Evolutionary conservation across 495 filamentous ascomycete species (phyloP).

Genomic region (Aspergillus sclerotiicarbonarius): DNA sequence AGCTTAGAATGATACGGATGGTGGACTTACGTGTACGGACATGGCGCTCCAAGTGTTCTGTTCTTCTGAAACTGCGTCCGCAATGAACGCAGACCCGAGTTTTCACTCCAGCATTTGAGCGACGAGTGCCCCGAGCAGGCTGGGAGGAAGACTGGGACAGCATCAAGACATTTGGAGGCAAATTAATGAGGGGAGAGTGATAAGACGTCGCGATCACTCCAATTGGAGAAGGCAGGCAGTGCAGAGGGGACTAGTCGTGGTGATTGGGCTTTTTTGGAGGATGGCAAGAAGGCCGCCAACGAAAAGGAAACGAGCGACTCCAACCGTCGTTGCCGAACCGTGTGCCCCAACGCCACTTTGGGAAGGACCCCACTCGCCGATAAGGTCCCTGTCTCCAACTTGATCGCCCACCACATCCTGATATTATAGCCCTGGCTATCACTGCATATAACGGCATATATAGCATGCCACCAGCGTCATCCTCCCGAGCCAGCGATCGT

Average conservation of each 20-base stretch:
- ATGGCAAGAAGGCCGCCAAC: background rate
- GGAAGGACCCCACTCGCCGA: constrained; percentile 1
- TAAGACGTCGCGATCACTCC: constrained; percentile 9
- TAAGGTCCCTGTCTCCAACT: constrained; percentile 10
- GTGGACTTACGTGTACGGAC: constrained; percentile 49
- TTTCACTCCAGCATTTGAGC: constrained; percentile 30
- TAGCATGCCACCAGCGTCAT: background rate
- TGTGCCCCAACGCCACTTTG: constrained; percentile 3
- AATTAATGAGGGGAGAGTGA: background rate
- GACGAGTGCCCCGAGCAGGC: constrained; percentile 23
- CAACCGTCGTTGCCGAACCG: constrained; percentile 4
- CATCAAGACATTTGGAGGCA: constrained; percentile 30
- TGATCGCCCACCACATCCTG: too few relatives aligned
- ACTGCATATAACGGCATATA: too few relatives aligned
- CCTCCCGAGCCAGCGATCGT: background rate
- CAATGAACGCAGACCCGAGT: constrained; percentile 41
- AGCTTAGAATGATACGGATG: background rate
- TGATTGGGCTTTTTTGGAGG: background rate
- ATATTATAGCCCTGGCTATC: too few relatives aligned
- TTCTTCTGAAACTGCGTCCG: constrained; percentile 40
- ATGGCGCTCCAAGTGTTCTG: constrained; percentile 54
- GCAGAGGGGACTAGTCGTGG: constrained; percentile 6
- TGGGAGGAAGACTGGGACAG: constrained; percentile 33
- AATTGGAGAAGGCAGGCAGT: constrained; percentile 13
- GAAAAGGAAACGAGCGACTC: constrained; percentile 4